Conservation (phyloP, 345 rosid genomes). For the Acer yangbiense region DNA sequence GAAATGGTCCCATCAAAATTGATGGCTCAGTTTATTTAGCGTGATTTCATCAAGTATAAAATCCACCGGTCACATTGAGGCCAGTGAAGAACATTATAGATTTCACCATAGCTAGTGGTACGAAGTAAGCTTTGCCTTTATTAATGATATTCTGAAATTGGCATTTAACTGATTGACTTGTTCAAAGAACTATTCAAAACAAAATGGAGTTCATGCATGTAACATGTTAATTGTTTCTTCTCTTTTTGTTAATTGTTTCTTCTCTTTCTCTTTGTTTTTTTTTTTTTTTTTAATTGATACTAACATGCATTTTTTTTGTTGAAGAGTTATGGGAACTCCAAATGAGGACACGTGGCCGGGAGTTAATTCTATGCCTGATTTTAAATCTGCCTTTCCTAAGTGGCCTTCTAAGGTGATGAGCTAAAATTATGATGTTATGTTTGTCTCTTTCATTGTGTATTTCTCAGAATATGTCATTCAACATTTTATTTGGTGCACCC, state of each 20-base stretch:
- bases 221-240: not conserved
- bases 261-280: not conserved
- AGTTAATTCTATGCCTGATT: constrained; percentile 89
- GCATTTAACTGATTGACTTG: not conserved
- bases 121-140: not conserved
- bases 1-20: not conserved
- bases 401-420: constrained; percentile 78
- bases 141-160: constrained; percentile 2
- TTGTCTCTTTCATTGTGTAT: constrained; percentile 17
- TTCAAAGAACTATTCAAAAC: not conserved
- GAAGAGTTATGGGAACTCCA: constrained; percentile 92
- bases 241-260: not conserved
- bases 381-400: constrained; percentile 89
- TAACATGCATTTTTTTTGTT: constrained; percentile 20
- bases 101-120: not conserved
- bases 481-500: not conserved
- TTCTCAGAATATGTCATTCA: not conserved
- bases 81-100: not conserved
- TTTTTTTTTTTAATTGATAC: not conserved
- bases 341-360: constrained; percentile 93
- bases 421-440: not conserved
- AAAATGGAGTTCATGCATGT: not conserved
- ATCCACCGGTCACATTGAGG: not conserved
- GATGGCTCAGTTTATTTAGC: not conserved
- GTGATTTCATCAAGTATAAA: not conserved